These are phyloP conservation scores for Bipolaris gigantea DNA, from an alignment of 2,329 filamentous ascomycete genomes.

Conservation along the genomic window DNA sequence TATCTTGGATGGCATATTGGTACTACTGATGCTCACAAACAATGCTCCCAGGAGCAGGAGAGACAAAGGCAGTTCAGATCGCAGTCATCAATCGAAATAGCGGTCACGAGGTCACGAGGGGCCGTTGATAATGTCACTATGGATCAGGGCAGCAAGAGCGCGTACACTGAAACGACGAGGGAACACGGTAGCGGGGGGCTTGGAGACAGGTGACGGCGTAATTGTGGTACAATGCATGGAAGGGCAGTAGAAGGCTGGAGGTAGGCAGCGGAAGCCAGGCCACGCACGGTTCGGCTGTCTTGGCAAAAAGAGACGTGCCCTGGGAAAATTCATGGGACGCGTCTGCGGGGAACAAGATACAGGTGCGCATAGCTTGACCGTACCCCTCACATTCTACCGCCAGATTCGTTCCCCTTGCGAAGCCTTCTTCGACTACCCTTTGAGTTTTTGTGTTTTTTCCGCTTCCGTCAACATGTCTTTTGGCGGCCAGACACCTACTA, in stretches of 20 bases:
- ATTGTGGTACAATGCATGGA: slow-evolving; percentile 33
- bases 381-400: slow-evolving; percentile 12
- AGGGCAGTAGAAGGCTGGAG: slow-evolving; percentile 25
- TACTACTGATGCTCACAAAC: slow-evolving; percentile 6
- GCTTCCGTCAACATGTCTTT: slow-evolving; percentile 74
- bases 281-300: slow-evolving; percentile 11
- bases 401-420: slow-evolving; percentile 1
- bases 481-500: slow-evolving; percentile 95
- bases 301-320: slow-evolving; percentile 19
- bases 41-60: background rate
- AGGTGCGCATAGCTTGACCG: slow-evolving; percentile 28
- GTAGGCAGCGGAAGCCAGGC: slow-evolving; percentile 19
- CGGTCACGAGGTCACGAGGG: slow-evolving; percentile 13
- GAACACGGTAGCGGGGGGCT: slow-evolving; percentile 20
- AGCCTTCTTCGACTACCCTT: background rate
- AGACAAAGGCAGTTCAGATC: slow-evolving; percentile 4
- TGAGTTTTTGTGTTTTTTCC: slow-evolving; percentile 5
- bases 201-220: slow-evolving; percentile 3
- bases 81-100: slow-evolving; percentile 4
- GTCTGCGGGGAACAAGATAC: slow-evolving; percentile 31
- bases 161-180: slow-evolving; percentile 2
- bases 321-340: slow-evolving; percentile 37
- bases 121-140: slow-evolving; percentile 7
- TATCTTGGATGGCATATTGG: slow-evolving; percentile 40
- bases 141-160: slow-evolving; percentile 2